Conservation (phyloP, 1,139 yeast genomes). For the Sugiyamaella novakii region DNA sequence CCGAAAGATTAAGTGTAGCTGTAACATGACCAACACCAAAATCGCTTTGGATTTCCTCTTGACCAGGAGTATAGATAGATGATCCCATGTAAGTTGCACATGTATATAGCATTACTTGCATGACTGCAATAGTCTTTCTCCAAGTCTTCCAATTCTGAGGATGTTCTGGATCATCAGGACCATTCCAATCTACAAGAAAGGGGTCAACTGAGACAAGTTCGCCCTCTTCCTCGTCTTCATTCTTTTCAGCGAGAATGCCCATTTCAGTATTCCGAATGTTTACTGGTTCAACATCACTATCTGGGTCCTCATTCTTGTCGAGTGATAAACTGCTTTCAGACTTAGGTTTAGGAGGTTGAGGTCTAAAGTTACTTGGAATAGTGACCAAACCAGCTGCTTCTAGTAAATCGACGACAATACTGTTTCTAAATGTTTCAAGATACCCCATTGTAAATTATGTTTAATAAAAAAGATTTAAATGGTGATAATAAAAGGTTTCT, state of each 20-base stretch:
- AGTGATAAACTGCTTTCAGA: not conserved
- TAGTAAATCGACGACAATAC: conserved; percentile 24
- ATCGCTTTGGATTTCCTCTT: conserved; percentile 47
- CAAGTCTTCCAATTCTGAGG: conserved; percentile 57
- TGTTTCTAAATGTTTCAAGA: conserved; percentile 24
- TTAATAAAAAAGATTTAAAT: no score
- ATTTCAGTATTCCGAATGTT: not conserved
- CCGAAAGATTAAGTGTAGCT: conserved; percentile 53
- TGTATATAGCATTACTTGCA: conserved; percentile 50
- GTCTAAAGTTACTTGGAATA: conserved; percentile 21
- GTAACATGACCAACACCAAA: conserved; percentile 47
- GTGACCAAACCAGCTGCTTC: conserved; percentile 22
- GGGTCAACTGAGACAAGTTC: conserved; percentile 11
- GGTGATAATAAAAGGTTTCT: no score
- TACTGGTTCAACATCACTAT: conserved; percentile 4
- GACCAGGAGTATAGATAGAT: conserved; percentile 61
- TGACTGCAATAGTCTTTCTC: conserved; percentile 45
- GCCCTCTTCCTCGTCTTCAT: not conserved
- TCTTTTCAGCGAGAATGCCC: not conserved
- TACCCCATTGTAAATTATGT: conserved; percentile 19
- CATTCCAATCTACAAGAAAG: conserved; percentile 44
- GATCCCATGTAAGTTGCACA: conserved; percentile 59
- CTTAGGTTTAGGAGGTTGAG: conserved; percentile 17
- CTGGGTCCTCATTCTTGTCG: not conserved
- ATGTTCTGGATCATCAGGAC: conserved; percentile 55